Base-by-base conservation (phyloP, 306 rosid genomes). In the Trifolium subterraneum region DNA sequence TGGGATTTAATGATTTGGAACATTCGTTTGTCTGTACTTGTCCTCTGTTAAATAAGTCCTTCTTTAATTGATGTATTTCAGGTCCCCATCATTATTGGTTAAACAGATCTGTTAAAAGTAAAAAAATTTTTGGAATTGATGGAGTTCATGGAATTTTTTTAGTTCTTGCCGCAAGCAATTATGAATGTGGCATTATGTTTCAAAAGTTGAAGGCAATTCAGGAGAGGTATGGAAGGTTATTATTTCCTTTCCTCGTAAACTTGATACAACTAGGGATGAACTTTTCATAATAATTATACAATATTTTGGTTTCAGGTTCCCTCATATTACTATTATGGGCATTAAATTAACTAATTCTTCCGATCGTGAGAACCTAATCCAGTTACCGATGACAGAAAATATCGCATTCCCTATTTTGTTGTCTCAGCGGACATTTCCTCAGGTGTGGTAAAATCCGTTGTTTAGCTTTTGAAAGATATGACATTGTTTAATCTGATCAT, bases 11-110 rank as follows among this genome's bases (percentile, higher is more conserved):
- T 70, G 22, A 55, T 44, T 75, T 63, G 36, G n/a, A 62, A 36
- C 54, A 50, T 15, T 25, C 33, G 36, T 47, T 54, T 60, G 60
- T 68, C 61, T 51, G 39, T 59, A 42, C 58, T 16, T 29, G 42
- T 11, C 36, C 3, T 72, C 35, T 29, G 16, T 79, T 60, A 61
- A 45, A 23, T 55, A 39, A 75, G 41, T 78, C 58, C 68, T 80
- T 58, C 35, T 59, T 56, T 33, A 27, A 82, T 55, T 73, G 60
- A 79, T 75, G 4, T 27, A 75, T 71, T 67, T 75, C 87, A 94
- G 98, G 96, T 2, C 80, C 93, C 38, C 29, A 71, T 81, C 96
- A 94, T 86, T 82, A 80, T 77, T 91, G 98, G 98, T 78, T 94
- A 85, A 94, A 90, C 86, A 82, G 69, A 73, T 85, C 74, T 20